Conservation (phyloP, 352 stramenopile species). For the Pythium aquatile region DNA sequence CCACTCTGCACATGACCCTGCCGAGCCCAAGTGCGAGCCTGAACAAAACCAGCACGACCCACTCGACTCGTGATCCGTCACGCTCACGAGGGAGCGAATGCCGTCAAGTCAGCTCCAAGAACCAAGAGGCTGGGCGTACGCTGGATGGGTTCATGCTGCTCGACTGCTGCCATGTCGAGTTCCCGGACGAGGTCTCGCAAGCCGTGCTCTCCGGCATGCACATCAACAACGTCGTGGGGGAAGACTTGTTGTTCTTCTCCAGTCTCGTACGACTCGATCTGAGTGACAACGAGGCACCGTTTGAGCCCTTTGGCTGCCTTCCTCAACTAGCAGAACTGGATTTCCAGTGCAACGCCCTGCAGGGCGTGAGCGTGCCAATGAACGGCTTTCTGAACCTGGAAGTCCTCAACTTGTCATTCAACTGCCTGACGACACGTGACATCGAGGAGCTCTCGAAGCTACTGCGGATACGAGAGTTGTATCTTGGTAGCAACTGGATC, state of each 20-base stretch:
- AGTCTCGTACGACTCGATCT: slow-evolving; percentile 73
- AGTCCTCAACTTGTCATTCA: slow-evolving; percentile 80
- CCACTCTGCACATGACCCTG: slow-evolving; percentile 21
- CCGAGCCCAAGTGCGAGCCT: neutral
- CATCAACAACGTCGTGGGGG: slow-evolving; percentile 59
- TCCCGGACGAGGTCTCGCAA: slow-evolving; percentile 72
- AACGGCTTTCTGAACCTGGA: slow-evolving; percentile 70
- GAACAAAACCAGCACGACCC: neutral
- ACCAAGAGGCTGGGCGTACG: slow-evolving; percentile 27
- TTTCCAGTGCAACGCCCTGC: slow-evolving; percentile 78
- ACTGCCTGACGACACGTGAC: slow-evolving; percentile 61
- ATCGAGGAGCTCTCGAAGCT: slow-evolving; percentile 70
- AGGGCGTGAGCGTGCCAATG: slow-evolving; percentile 35
- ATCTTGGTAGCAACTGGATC: slow-evolving; percentile 73
- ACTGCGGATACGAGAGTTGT: slow-evolving; percentile 76
- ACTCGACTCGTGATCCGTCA: slow-evolving; percentile 5
- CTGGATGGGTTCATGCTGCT: slow-evolving; percentile 80
- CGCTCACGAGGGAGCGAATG: neutral
- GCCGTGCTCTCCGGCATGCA: slow-evolving; percentile 57
- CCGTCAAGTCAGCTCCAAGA: slow-evolving; percentile 9
- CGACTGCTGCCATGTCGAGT: slow-evolving; percentile 76
- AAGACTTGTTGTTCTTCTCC: slow-evolving; percentile 80
- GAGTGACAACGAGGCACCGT: slow-evolving; percentile 76
- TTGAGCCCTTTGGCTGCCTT: slow-evolving; percentile 67
- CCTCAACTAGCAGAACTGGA: slow-evolving; percentile 67